Conservation (phyloP, 1,284 basidiomycete genomes). For the Rhodotorula mucilaginosa region DNA sequence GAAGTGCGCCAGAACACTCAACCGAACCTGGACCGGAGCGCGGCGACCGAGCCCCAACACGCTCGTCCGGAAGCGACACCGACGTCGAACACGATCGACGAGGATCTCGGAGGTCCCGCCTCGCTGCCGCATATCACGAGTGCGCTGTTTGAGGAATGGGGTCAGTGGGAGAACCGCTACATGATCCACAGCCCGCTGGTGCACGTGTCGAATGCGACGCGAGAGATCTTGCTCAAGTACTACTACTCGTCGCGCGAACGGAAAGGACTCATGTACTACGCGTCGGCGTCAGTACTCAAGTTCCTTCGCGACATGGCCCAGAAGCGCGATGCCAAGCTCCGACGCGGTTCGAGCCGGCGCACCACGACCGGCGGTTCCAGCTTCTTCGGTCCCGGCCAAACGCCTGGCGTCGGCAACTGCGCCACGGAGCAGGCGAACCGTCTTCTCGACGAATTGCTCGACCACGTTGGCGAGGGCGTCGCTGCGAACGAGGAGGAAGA, state of each 20-base stretch:
- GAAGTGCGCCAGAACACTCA: constrained; percentile 8
- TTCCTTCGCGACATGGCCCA: constrained; percentile 72
- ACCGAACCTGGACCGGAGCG: not conserved
- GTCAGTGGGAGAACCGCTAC: constrained; percentile 83
- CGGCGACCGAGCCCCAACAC: not conserved
- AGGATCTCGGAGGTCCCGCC: constrained; percentile 25
- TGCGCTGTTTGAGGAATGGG: constrained; percentile 65
- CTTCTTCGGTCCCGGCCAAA: constrained; percentile 9
- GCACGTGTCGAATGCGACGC: constrained; percentile 72
- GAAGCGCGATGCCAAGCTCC: constrained; percentile 50
- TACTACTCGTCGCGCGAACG: constrained; percentile 77
- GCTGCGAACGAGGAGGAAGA: constrained; percentile 27
- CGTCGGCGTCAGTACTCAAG: constrained; percentile 63
- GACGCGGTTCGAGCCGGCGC: constrained; percentile 23
- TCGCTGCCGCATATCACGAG: constrained; percentile 34
- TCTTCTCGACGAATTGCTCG: constrained; percentile 47
- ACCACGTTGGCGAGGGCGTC: constrained; percentile 34
- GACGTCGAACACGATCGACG: not conserved
- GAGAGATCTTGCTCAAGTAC: constrained; percentile 84
- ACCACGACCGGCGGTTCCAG: constrained; percentile 13
- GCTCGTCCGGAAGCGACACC: constrained; percentile 32
- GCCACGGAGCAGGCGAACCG: constrained; percentile 26
- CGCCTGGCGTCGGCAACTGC: constrained; percentile 13
- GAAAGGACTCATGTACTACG: constrained; percentile 65
- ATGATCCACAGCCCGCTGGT: constrained; percentile 85